Conservation (phyloP, 371 early-diverging fungal genomes). For the Smittium mucronatum region DNA sequence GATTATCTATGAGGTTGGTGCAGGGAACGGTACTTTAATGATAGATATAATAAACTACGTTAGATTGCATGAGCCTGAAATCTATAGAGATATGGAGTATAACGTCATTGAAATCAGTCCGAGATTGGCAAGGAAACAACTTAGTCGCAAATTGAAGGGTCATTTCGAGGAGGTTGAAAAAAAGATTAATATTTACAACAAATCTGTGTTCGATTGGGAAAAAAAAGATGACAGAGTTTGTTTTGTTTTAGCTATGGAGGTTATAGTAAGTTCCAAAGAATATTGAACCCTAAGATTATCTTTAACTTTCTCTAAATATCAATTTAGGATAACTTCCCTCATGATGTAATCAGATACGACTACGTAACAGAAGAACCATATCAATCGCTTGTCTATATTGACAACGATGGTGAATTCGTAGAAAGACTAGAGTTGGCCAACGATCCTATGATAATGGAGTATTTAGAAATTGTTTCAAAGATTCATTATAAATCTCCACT, state of each 20-base stretch:
- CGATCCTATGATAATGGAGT: conserved; percentile 60
- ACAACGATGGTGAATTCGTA: conserved; percentile 65
- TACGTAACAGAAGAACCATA: conserved; percentile 48
- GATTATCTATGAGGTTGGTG: conserved; percentile 89
- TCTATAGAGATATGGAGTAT: conserved; percentile 69
- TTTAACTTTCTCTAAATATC: conserved; percentile 4
- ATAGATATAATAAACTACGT: conserved; percentile 80
- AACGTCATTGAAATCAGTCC: conserved; percentile 83
- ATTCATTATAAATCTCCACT: conserved; percentile 52
- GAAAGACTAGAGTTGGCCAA: conserved; percentile 69
- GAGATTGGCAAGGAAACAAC: conserved; percentile 57
- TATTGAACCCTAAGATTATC: neutral
- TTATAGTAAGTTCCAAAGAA: conserved; percentile 19
- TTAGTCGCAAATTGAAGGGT: conserved; percentile 31
- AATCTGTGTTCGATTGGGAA: conserved; percentile 84
- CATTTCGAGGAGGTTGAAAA: neutral
- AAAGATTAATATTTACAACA: conserved; percentile 69
- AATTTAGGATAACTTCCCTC: conserved; percentile 74
- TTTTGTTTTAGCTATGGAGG: conserved; percentile 77
- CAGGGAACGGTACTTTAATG: conserved; percentile 94
- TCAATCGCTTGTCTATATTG: conserved; percentile 70
- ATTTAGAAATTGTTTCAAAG: conserved; percentile 44
- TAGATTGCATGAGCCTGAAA: conserved; percentile 54
- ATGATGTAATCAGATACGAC: conserved; percentile 84
- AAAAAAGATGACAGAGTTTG: conserved; percentile 54